Evolutionary conservation across 176 grass and related monocot genomes (phyloP), one percentile per base, ranked within the genome.

Genomic region (Triticum dicoccoides): DNA sequence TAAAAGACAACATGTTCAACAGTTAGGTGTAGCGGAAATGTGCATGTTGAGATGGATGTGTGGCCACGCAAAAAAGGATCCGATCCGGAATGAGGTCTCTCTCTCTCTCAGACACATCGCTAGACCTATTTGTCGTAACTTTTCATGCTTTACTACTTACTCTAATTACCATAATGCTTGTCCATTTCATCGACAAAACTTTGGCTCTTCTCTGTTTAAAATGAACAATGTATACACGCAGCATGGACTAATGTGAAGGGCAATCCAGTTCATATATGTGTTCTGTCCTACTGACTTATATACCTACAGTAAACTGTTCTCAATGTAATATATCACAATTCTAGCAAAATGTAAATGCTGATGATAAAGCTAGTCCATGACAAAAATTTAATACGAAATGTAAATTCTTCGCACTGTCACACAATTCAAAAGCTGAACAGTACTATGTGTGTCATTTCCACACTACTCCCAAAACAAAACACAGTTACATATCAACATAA

Each of bases 141-240:
- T 6, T 29, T 61, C 76, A n/a, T 3, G 12, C 80, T 62, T 73
- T 69, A 87, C 58, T 69, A 67, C 59, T 27, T 68, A 69, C 68
- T 76, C 49, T 72, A 80, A 42, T 30, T 70, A 7, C 24, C 78
- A 61, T 3, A 39, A 51, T 30, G 24, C 1, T 75, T 30, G 41
- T 29, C 41, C 39, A 74, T 74, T 33, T 13, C 39, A 73, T 73
- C 41, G 8, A 74, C n/a, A 73, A 73, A 51, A 49, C 56, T n/a
- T 65, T 27, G 27, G 3, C 3, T 80, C 14, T 54, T 25, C 15
- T 69, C 5, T 74, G 18, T 61, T 69, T 68, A 52, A 5, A 69
- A 84, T 69, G 32, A 81, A 47, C 32, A 85, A 80, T 67, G 4
- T 14, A 65, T 44, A 61, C 6, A 83, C 4, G 54, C 39, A 68